phyloP scores from a whole-genome alignment of 176 grass and related monocot species.

The Phoenix roebelenii region DNA sequence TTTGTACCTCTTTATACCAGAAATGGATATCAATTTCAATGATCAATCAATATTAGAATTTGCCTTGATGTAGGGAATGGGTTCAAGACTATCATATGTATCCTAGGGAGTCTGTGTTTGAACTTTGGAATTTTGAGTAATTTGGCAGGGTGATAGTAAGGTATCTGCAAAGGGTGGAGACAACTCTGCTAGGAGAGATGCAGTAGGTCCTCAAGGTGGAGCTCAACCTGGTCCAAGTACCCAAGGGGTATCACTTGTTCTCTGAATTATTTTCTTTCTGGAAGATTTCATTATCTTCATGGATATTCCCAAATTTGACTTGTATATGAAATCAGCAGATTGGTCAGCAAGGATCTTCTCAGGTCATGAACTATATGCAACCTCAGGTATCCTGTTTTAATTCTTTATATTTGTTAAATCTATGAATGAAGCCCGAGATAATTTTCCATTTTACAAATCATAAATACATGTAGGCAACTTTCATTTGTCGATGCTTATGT shows the following conservation, averaged over 20 bases:
- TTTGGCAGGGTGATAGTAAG: slow-evolving; percentile 83
- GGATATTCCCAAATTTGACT: background rate
- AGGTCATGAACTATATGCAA: slow-evolving; percentile 96
- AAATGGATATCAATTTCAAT: too few relatives aligned
- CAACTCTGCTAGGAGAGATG: slow-evolving; percentile 61
- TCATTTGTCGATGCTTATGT: too few relatives aligned
- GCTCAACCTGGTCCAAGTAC: slow-evolving; percentile 42
- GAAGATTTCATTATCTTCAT: background rate
- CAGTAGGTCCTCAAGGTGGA: slow-evolving; percentile 35
- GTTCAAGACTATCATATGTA: slow-evolving; percentile 9
- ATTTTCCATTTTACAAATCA: slow-evolving; percentile 6
- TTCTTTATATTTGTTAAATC: slow-evolving; percentile 16
- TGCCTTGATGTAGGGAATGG: background rate
- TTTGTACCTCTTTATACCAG: too few relatives aligned
- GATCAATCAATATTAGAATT: too few relatives aligned
- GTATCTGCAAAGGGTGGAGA: slow-evolving; percentile 69
- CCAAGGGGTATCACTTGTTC: slow-evolving; percentile 48
- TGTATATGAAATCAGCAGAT: slow-evolving; percentile 41
- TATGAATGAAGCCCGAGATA: background rate
- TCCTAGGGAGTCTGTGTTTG: background rate
- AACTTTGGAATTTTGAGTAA: slow-evolving; percentile 2
- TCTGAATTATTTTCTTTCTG: slow-evolving; percentile 12
- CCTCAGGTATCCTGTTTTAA: slow-evolving; percentile 49
- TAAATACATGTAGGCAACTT: background rate
- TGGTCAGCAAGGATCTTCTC: slow-evolving; percentile 59